A percentile compares a stretch with the other conserved stretches of the same genome.
These are phyloP conservation scores for Penicillium decumbens DNA, from an alignment of 2,329 filamentous ascomycete genomes.

Conservation along the genomic window DNA sequence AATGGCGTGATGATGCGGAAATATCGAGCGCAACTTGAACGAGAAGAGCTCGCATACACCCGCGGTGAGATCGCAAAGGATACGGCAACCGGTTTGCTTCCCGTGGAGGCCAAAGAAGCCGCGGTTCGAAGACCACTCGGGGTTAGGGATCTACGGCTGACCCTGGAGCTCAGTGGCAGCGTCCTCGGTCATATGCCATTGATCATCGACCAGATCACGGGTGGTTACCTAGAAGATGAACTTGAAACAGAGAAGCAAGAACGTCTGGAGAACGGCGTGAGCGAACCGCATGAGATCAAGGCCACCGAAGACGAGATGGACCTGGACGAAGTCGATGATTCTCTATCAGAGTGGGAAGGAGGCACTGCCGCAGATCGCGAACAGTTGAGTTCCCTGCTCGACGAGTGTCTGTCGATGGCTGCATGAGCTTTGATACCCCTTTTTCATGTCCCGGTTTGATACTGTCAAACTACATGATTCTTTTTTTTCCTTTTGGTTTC, in stretches of 20 bases:
- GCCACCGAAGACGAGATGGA: constrained; percentile 38
- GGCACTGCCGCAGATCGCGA: constrained; percentile 33
- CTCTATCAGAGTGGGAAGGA: constrained; percentile 38
- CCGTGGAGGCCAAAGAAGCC: constrained; percentile 73
- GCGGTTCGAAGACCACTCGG: constrained; percentile 66
- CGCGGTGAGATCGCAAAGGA: constrained; percentile 71
- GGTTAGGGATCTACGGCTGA: constrained; percentile 72
- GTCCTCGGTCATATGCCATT: constrained; percentile 74
- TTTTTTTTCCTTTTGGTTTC: constrained; percentile 10
- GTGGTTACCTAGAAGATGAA: constrained; percentile 70
- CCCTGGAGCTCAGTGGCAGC: constrained; percentile 69
- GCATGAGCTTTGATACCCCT: constrained; percentile 28
- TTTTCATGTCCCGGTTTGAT: not conserved
- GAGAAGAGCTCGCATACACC: constrained; percentile 68
- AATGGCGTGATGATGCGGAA: constrained; percentile 73
- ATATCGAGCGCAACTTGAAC: constrained; percentile 68
- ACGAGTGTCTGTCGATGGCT: constrained; percentile 42
- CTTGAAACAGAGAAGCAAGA: constrained; percentile 52
- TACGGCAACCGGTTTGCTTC: constrained; percentile 67
- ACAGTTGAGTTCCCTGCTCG: constrained; percentile 38
- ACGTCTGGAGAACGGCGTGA: constrained; percentile 25
- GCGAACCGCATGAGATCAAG: constrained; percentile 18
- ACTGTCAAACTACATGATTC: not conserved
- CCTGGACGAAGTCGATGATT: constrained; percentile 33
- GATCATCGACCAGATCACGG: constrained; percentile 64